Conservation (phyloP, 2,329 filamentous ascomycete genomes). For the Alternaria alternata region DNA sequence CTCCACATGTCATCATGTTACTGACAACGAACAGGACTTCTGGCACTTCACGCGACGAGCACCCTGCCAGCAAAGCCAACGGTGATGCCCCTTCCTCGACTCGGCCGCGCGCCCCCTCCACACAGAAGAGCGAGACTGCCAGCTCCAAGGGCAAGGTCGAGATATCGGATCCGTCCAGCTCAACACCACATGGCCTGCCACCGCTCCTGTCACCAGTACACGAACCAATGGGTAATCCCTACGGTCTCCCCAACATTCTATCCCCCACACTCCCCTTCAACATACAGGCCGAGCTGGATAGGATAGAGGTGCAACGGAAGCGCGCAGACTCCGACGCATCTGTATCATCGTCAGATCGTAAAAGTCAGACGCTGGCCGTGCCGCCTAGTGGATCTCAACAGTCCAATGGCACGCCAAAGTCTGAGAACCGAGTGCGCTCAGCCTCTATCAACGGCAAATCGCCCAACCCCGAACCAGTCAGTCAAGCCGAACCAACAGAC, state of each 20-base stretch:
- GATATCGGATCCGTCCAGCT: slow-evolving; percentile 37
- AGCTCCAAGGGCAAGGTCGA: slow-evolving; percentile 44
- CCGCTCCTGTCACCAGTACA: slow-evolving; percentile 51
- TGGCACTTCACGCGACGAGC: slow-evolving; percentile 23
- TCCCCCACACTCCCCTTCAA: slow-evolving; percentile 66
- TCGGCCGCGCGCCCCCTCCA: slow-evolving; percentile 23
- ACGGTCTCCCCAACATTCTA: slow-evolving; percentile 61
- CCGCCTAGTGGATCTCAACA: slow-evolving; percentile 30
- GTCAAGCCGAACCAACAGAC: slow-evolving; percentile 19
- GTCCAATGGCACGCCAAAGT: slow-evolving; percentile 31
- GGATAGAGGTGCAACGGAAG: slow-evolving; percentile 50
- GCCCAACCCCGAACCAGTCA: slow-evolving; percentile 25
- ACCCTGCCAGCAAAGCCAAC: slow-evolving; percentile 26
- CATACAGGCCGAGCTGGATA: slow-evolving; percentile 62
- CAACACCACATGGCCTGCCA: slow-evolving; percentile 50
- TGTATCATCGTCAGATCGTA: slow-evolving; percentile 44
- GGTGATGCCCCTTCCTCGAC: slow-evolving; percentile 19
- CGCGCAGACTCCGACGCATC: slow-evolving; percentile 48
- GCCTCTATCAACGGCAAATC: slow-evolving; percentile 40
- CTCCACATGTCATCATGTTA: background rate
- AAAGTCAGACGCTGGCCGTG: slow-evolving; percentile 35
- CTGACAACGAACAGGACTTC: slow-evolving; percentile 35
- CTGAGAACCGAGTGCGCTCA: slow-evolving; percentile 34
- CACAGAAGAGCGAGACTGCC: slow-evolving; percentile 51
- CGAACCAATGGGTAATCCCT: slow-evolving; percentile 52